Conservation (phyloP, 2,329 filamentous ascomycete genomes). For the Dactylellina cionopaga region DNA sequence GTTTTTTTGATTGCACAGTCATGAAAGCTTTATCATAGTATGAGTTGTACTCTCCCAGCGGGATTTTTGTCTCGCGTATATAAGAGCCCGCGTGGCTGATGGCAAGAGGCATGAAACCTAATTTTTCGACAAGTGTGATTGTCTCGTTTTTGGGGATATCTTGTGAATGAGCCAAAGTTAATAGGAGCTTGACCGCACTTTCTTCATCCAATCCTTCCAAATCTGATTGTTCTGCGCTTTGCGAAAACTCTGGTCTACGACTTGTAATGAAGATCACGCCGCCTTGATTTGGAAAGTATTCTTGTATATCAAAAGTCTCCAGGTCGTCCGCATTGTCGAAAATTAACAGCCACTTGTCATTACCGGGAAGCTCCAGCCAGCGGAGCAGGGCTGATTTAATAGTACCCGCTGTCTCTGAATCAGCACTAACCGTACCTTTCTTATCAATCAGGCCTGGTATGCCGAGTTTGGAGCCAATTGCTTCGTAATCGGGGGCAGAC, state of each 20-base stretch:
- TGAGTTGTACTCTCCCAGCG: conserved; percentile 35
- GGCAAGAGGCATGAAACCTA: conserved; percentile 40
- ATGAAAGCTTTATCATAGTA: conserved; percentile 42
- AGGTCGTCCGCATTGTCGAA: conserved; percentile 24
- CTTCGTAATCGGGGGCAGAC: no score
- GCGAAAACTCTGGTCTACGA: conserved; percentile 12
- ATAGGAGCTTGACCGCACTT: background rate
- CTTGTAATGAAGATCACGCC: conserved; percentile 9
- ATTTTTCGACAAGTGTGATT: conserved; percentile 12
- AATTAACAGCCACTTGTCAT: conserved; percentile 12
- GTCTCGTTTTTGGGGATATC: background rate
- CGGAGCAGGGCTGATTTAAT: background rate
- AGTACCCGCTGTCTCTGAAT: background rate
- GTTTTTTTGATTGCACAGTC: conserved; percentile 18
- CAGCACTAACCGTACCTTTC: background rate
- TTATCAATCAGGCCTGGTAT: no score
- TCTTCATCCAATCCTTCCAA: background rate
- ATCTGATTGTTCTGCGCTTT: background rate
- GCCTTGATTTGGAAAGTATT: conserved; percentile 18
- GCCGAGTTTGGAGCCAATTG: no score
- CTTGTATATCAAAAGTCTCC: conserved; percentile 7
- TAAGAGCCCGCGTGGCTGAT: conserved; percentile 38
- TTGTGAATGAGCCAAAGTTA: background rate
- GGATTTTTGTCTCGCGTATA: conserved; percentile 24
- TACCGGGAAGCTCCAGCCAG: conserved; percentile 1